A percentile compares a stretch with the other conserved stretches of the same genome.
Evolutionary conservation across 73 alveolate species (phyloP).

Genomic region (Paramecium bursaria): DNA sequence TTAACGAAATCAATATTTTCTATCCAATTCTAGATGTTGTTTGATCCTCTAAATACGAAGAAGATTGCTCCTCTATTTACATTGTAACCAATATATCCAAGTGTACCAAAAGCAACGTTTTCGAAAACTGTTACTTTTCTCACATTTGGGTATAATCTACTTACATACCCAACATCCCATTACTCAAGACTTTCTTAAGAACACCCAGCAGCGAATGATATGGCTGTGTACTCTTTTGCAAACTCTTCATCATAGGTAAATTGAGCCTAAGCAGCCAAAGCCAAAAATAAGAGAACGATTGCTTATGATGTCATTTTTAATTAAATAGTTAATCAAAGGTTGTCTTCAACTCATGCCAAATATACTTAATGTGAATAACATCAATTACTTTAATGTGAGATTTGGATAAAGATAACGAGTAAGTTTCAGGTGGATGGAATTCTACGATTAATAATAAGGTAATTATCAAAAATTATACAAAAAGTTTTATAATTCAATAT

Average conservation of each 20-base stretch:
- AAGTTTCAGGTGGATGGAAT: too few species aligned
- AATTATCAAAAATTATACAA: too few species aligned
- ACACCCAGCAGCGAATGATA: conserved; percentile 46
- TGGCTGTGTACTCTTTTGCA: conserved; percentile 35
- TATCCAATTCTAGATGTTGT: conserved; percentile 4
- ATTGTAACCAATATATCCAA: conserved; percentile 34
- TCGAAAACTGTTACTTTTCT: conserved; percentile 7
- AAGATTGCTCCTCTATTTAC: neutral
- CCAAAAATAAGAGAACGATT: too few species aligned
- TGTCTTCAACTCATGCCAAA: too few species aligned
- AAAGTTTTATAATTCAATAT: too few species aligned
- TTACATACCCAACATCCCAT: conserved; percentile 27
- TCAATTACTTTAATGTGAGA: too few species aligned
- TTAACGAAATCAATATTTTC: conserved; percentile 9
- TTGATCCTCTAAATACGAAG: conserved; percentile 22
- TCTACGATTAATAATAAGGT: too few species aligned
- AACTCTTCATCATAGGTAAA: conserved; percentile 35
- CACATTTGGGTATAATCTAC: neutral
- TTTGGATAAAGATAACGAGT: too few species aligned
- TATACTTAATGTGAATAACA: too few species aligned
- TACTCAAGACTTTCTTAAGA: neutral
- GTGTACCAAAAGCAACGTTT: conserved; percentile 20
- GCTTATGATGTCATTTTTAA: too few species aligned
- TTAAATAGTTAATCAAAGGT: too few species aligned
- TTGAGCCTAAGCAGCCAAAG: too few species aligned